Conservation (phyloP, 495 filamentous ascomycete genomes). For the Neurospora intermedia region DNA sequence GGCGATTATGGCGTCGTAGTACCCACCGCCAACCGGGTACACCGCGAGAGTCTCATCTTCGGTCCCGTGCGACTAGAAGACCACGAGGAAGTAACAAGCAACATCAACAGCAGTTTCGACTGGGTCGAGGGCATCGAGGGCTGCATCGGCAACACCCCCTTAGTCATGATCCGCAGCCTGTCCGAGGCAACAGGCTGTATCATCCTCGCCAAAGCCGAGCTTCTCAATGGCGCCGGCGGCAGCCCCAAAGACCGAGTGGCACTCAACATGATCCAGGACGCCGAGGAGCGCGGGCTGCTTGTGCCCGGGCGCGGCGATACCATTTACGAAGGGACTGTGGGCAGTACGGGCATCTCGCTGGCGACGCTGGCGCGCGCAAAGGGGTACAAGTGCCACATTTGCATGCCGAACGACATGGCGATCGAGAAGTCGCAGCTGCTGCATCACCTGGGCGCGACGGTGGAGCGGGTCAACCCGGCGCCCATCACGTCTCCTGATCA, state of each 20-base stretch:
- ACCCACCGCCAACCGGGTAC: conserved; percentile 2
- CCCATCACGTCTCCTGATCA: conserved; percentile 84
- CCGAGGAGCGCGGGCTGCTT: conserved; percentile 69
- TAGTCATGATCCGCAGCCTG: conserved; percentile 77
- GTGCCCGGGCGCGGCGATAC: conserved; percentile 75
- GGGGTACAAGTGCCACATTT: conserved; percentile 89
- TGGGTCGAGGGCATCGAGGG: conserved; percentile 71
- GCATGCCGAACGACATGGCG: conserved; percentile 90
- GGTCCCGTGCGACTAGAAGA: conserved; percentile 44
- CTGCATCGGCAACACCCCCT: conserved; percentile 86
- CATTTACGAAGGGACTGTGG: conserved; percentile 96
- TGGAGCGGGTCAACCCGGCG: conserved; percentile 80
- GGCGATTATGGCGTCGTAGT: neutral
- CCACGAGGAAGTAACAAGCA: conserved; percentile 21
- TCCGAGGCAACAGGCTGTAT: conserved; percentile 86
- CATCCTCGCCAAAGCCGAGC: conserved; percentile 94
- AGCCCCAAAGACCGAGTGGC: conserved; percentile 95
- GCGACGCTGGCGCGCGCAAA: conserved; percentile 78
- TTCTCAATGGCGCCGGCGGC: conserved; percentile 88
- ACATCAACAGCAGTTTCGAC: conserved; percentile 12
- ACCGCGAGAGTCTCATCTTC: conserved; percentile 28
- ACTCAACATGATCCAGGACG: conserved; percentile 73
- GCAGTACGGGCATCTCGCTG: conserved; percentile 87
- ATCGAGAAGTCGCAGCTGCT: conserved; percentile 83
- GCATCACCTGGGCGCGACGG: conserved; percentile 77